Base-by-base conservation (phyloP, 148 eudicot genomes). In the Rhododendron simsii region DNA sequence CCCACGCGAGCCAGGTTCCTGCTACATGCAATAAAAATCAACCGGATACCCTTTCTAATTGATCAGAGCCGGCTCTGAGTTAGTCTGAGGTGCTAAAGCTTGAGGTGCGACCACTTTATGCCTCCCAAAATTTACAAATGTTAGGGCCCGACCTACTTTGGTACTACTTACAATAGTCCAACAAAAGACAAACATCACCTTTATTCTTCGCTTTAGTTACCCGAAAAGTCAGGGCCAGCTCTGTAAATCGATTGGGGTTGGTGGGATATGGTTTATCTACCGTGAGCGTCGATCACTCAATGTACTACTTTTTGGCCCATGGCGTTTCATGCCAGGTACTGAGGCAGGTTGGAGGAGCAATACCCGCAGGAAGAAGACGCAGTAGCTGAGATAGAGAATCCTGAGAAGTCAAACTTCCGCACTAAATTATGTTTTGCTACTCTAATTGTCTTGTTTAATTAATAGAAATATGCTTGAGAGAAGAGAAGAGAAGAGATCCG, bases 1-100 rank as follows among this genome's bases (percentile, higher is more conserved):
- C n/a, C 98, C 98, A 18, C 69, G 35, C 45, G 92, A 83, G 18
- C 96, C 98, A 28, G 96, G 95, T 55, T 95, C 98, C 50, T 95
- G 98, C 89, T 94, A 87, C 47, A 26, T 10, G 67, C 95, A 95
- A 87, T 95, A 91, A 86, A 81, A 37, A 18, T 23, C n/a, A 20
- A 63, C 4, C 35, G 71, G 65, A 82, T 45, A 5, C 37, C 83
- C 41, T 4, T 10, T 75, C 12, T 41, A 30, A 55, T 21, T 61
- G 6, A 12, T 48, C 10, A 11, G 20, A 48, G 61, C 7, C 23
- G 61, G 61, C 61, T 18, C 6, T 55, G 21, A 55, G 20, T 15
- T 51, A 39, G 7, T 39, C 5, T 39, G 44, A 39, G 44, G 7
- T 39, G 6, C 50, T 10, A 55, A 55, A 55, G 20, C 23, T 16